phyloP scores from a whole-genome alignment of 75 land plant species.

The Pinus albicaulis region DNA sequence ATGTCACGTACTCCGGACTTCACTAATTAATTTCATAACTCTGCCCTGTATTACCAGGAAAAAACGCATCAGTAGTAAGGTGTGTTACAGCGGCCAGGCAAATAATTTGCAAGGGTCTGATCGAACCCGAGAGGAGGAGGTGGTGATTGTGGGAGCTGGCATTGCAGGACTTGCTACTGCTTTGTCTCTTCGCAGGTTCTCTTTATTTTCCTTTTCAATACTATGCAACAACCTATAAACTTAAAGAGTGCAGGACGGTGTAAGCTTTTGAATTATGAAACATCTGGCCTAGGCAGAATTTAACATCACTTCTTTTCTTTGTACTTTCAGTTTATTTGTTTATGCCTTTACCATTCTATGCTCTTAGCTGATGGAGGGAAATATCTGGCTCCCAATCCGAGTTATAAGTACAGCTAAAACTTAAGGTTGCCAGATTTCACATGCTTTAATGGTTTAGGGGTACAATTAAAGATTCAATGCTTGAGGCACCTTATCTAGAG shows the following conservation, averaged over 20 bases:
- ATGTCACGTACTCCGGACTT: no score
- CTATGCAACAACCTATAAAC: not conserved
- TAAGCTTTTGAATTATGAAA: not conserved
- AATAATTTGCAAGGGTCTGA: not conserved
- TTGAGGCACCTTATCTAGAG: not conserved
- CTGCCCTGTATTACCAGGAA: no score
- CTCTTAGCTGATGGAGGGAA: no score
- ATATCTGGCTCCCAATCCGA: no score
- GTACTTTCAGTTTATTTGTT: no score
- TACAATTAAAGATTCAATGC: not conserved
- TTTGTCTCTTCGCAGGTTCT: slow-evolving; percentile 52
- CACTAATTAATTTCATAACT: no score
- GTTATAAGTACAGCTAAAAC: no score
- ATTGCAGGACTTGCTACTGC: slow-evolving; percentile 75
- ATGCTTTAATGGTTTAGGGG: no score
- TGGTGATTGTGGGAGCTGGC: slow-evolving; percentile 73
- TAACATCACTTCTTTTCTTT: not conserved
- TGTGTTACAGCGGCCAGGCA: no score
- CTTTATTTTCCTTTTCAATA: not conserved
- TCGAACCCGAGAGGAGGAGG: slow-evolving; percentile 26
- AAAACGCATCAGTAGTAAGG: no score
- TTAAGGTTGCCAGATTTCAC: no score
- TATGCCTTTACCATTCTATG: no score
- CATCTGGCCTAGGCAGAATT: not conserved
- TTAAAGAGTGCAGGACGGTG: not conserved